Conservation (phyloP, 2,329 filamentous ascomycete species). For the Emergomyces pasteurianus region DNA sequence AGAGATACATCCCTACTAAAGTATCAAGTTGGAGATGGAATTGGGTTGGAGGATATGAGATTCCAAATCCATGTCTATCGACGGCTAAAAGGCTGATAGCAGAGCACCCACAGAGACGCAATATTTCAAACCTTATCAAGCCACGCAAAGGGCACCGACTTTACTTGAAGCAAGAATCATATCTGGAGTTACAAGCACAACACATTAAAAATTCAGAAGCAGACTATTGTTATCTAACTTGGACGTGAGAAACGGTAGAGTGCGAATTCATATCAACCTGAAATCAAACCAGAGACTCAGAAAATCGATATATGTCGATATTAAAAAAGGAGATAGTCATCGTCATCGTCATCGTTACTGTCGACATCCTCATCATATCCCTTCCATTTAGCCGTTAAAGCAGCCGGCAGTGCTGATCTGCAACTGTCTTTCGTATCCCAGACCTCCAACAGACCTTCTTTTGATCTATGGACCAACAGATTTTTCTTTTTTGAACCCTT, state of each 20-base stretch:
- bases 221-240: not conserved
- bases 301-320: not conserved
- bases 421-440: not conserved
- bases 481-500: not conserved
- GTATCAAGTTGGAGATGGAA: constrained; percentile 81
- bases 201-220: not conserved
- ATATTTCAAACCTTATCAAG: not conserved
- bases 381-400: constrained; percentile 4
- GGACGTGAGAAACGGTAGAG: not conserved
- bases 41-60: constrained; percentile 84
- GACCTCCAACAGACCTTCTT: constrained; percentile 2
- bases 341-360: not conserved
- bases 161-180: not conserved
- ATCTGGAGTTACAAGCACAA: not conserved
- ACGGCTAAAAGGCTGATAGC: constrained; percentile 17
- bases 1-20: constrained; percentile 48
- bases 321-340: constrained; percentile 2
- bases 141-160: not conserved
- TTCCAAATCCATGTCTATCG: constrained; percentile 82
- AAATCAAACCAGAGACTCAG: not conserved
- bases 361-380: not conserved
- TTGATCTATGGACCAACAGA: not conserved
- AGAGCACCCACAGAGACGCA: not conserved
- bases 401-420: constrained; percentile 1
- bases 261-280: not conserved